Percentiles rank a stretch among this genome's conserved stretches.
phyloP scores from a whole-genome alignment of 495 filamentous ascomycete genomes.

The Penicillium macrosclerotiorum region DNA sequence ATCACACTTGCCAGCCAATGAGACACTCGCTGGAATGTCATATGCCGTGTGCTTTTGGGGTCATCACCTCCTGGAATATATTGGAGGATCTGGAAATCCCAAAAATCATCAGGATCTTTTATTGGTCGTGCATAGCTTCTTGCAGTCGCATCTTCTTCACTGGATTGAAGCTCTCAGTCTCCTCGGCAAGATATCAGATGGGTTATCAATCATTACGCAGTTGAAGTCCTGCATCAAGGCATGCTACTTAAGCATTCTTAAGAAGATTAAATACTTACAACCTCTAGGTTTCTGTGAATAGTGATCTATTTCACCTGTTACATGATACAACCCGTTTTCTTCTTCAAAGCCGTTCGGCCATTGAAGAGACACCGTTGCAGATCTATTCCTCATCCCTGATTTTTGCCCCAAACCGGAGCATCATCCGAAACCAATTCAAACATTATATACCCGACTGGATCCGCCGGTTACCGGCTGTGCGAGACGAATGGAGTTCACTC shows the following conservation, averaged over 20 bases:
- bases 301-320: conserved; percentile 12
- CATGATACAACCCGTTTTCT: conserved; percentile 23
- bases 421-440: not conserved
- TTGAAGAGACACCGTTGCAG: conserved; percentile 15
- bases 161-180: not conserved
- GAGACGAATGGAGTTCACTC: not conserved
- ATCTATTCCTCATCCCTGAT: conserved; percentile 16
- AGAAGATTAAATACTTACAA: not conserved
- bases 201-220: not conserved
- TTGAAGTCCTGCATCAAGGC: not conserved
- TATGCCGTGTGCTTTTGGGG: conserved; percentile 22
- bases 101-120: not conserved
- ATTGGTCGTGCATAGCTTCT: not conserved
- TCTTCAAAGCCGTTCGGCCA: conserved; percentile 11
- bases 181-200: not conserved
- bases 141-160: not conserved
- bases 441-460: not conserved
- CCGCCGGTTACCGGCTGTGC: not conserved
- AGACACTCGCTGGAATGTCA: not conserved
- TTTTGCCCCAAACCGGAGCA: conserved; percentile 1
- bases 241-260: not conserved
- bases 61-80: conserved; percentile 12
- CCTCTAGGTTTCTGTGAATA: not conserved
- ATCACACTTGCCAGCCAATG: not conserved
- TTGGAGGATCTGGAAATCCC: not conserved